phyloP scores from a whole-genome alignment of 192 early-diverging fungal species.

The Chytriomyces sp. region DNA sequence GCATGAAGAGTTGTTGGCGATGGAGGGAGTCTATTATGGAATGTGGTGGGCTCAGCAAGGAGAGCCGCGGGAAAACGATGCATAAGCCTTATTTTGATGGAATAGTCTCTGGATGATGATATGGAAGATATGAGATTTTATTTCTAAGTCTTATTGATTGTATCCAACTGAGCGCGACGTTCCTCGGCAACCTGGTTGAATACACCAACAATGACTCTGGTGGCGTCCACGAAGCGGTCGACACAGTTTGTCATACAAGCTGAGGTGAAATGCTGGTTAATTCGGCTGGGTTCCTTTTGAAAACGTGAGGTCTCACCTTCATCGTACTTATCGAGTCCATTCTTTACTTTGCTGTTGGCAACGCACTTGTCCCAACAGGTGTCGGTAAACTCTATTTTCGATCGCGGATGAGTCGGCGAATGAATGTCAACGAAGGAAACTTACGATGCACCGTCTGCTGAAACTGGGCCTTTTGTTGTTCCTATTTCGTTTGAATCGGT shows the following conservation, averaged over 20 bases:
- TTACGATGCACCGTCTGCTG: no score
- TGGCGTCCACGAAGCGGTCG: slow-evolving; percentile 30
- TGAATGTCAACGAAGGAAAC: no score
- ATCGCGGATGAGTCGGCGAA: background rate
- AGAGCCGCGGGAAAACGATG: background rate
- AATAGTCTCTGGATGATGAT: background rate
- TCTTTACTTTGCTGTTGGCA: slow-evolving; percentile 53
- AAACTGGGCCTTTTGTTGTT: no score
- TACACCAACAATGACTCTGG: slow-evolving; percentile 20
- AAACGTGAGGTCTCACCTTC: slow-evolving; percentile 31
- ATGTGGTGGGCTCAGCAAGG: slow-evolving; percentile 86
- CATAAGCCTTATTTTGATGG: background rate
- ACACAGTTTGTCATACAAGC: slow-evolving; percentile 34
- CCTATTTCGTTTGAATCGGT: no score
- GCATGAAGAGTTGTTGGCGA: slow-evolving; percentile 74
- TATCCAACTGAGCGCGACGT: background rate
- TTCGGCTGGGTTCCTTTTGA: background rate
- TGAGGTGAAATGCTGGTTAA: background rate
- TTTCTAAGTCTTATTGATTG: background rate
- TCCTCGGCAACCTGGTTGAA: slow-evolving; percentile 26
- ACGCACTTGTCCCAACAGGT: slow-evolving; percentile 76
- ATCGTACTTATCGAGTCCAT: slow-evolving; percentile 50
- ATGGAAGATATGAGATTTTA: background rate
- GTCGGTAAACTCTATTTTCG: slow-evolving; percentile 53
- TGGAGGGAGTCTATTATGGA: slow-evolving; percentile 72